Evolutionary conservation across 805 yeast genomes (phyloP).

Genomic region (Suhomyces tanzawaensis): DNA sequence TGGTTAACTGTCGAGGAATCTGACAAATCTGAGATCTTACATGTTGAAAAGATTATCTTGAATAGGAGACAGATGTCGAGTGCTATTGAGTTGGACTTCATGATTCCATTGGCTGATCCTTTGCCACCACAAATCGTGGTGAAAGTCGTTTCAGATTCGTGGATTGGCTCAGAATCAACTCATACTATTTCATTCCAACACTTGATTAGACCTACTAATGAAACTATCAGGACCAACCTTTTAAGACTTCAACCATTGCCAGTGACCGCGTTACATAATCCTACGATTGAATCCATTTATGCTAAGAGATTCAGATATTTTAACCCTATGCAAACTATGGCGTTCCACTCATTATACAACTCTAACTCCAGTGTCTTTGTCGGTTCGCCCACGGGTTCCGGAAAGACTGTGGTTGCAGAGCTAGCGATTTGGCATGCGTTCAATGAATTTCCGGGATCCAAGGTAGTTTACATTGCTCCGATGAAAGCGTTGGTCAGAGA

Average conservation of each 20-base stretch:
- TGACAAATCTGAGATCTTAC: conserved; percentile 67
- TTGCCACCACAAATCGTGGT: conserved; percentile 86
- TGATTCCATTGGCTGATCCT: conserved; percentile 88
- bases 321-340: conserved; percentile 99
- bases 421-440: conserved; percentile 97
- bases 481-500: conserved; percentile 86
- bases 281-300: conserved; percentile 67
- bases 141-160: conserved; percentile 74
- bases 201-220: conserved; percentile 82
- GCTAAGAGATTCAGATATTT: conserved; percentile 70
- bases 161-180: conserved; percentile 82
- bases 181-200: conserved; percentile 86
- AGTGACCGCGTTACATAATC: conserved; percentile 69
- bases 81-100: conserved; percentile 77
- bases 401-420: conserved; percentile 96
- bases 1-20: conserved; percentile 94
- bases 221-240: conserved; percentile 78
- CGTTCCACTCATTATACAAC: conserved; percentile 84
- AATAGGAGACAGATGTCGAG: conserved; percentile 53
- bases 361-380: conserved; percentile 77
- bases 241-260: conserved; percentile 85
- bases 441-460: conserved; percentile 72
- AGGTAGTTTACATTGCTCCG: conserved; percentile 83
- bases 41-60: conserved; percentile 76
- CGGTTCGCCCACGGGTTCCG: conserved; percentile 97